Percentiles rank a stretch among this genome's conserved stretches.
phyloP scores from a whole-genome alignment of 2,329 filamentous ascomycete genomes.

The Cytospora piceae region DNA sequence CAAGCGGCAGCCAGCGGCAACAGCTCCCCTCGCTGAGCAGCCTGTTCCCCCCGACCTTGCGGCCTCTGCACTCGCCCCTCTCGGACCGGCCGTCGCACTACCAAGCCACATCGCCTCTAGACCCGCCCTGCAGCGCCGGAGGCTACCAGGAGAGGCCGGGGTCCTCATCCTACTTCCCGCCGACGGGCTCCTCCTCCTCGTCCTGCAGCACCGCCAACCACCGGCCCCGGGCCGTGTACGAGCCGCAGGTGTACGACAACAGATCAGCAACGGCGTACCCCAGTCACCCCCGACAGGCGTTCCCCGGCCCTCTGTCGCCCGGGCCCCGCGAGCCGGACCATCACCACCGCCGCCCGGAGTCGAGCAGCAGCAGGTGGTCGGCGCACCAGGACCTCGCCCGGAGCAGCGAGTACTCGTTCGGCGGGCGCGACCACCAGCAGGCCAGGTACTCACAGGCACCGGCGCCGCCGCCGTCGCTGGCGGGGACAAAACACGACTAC shows the following conservation, averaged over 20 bases:
- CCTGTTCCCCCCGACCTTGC: conserved; percentile 53
- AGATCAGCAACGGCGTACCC: conserved; percentile 43
- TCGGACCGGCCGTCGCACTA: conserved; percentile 51
- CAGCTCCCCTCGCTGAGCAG: conserved; percentile 62
- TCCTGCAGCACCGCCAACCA: conserved; percentile 32
- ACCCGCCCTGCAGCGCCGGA: conserved; percentile 49
- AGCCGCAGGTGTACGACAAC: conserved; percentile 50
- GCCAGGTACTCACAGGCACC: conserved; percentile 11
- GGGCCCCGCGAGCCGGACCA: conserved; percentile 47
- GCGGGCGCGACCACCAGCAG: conserved; percentile 42
- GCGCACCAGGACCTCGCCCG: conserved; percentile 45
- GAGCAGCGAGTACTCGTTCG: conserved; percentile 50
- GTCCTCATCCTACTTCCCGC: conserved; percentile 54
- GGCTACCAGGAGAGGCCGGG: conserved; percentile 43
- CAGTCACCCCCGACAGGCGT: conserved; percentile 39
- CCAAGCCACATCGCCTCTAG: conserved; percentile 50
- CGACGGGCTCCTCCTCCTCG: conserved; percentile 40
- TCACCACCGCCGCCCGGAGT: conserved; percentile 38
- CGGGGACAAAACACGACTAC: conserved; percentile 40
- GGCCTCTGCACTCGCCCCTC: conserved; percentile 50
- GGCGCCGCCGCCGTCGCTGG: conserved; percentile 43
- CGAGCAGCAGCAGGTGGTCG: conserved; percentile 44
- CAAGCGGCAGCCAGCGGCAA: conserved; percentile 43
- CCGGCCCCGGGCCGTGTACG: conserved; percentile 52
- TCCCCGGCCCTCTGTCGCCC: conserved; percentile 51